Conservation (phyloP, 352 stramenopile species). For the Saprolegnia diclina region DNA sequence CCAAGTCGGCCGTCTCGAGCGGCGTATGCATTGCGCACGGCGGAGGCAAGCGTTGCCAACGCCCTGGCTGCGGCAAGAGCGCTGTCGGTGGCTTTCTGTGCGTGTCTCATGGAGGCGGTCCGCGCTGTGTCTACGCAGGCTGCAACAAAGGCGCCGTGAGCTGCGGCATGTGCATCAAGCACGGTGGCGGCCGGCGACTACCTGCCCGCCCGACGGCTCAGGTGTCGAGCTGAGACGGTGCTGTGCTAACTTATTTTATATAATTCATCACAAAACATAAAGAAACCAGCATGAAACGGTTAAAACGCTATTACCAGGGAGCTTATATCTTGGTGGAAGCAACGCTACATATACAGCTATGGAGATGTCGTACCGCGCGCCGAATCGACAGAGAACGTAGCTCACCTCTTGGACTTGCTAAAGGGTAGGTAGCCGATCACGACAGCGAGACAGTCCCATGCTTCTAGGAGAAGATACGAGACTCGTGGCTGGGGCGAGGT, state of each 20-base stretch:
- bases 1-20: constrained; percentile 65
- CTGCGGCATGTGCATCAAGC: constrained; percentile 29
- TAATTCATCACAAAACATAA: background rate
- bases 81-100: constrained; percentile 26
- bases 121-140: constrained; percentile 13
- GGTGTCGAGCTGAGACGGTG: background rate
- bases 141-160: constrained; percentile 31
- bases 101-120: constrained; percentile 29
- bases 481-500: too few relatives aligned
- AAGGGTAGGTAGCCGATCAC: too few relatives aligned
- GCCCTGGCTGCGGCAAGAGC: constrained; percentile 27
- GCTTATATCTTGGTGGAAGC: too few relatives aligned
- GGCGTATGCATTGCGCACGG: constrained; percentile 73
- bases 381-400: too few relatives aligned
- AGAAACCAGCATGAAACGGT: too few relatives aligned
- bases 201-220: too few relatives aligned
- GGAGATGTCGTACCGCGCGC: too few relatives aligned
- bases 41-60: constrained; percentile 28
- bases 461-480: too few relatives aligned
- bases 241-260: background rate
- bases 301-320: too few relatives aligned
- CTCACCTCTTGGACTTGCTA: too few relatives aligned
- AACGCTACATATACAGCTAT: too few relatives aligned
- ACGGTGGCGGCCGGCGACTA: constrained; percentile 28
- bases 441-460: too few relatives aligned